phyloP scores from a whole-genome alignment of 164 flowering plant genomes.

The Magnolia kwangsiensis region DNA sequence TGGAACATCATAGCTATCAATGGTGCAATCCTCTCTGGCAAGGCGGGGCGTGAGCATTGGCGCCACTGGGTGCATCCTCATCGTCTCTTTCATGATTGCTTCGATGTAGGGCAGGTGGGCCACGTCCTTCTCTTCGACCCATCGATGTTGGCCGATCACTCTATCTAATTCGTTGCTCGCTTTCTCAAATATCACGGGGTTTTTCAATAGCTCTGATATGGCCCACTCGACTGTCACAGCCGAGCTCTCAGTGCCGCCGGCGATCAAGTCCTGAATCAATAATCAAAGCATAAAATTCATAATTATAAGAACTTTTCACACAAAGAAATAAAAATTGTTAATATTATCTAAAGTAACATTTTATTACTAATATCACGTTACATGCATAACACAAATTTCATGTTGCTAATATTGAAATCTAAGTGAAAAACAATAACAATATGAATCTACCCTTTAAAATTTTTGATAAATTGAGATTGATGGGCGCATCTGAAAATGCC shows the following conservation, averaged over 20 bases:
- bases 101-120: constrained; percentile 51
- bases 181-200: constrained; percentile 45
- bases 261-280: constrained; percentile 51
- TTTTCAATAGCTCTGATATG: constrained; percentile 50
- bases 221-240: constrained; percentile 84
- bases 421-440: too few relatives aligned
- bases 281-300: neutral
- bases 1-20: constrained; percentile 54
- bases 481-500: too few relatives aligned
- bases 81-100: constrained; percentile 64
- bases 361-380: too few relatives aligned
- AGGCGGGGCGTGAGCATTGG: constrained; percentile 57
- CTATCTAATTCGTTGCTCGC: constrained; percentile 68
- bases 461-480: too few relatives aligned
- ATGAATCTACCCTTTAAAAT: too few relatives aligned
- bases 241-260: constrained; percentile 76
- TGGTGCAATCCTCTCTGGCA: constrained; percentile 33
- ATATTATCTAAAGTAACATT: too few relatives aligned
- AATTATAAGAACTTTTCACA: too few relatives aligned
- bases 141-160: constrained; percentile 59
- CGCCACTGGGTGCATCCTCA: constrained; percentile 79
- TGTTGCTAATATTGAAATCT: too few relatives aligned
- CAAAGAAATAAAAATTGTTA: too few relatives aligned
- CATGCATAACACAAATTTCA: too few relatives aligned
- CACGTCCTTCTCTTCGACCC: constrained; percentile 72